Percentiles rank a stretch among this genome's conserved stretches.
Evolutionary conservation across 495 filamentous ascomycete species (phyloP).

Genomic region (Annulohypoxylon maeteangense): DNA sequence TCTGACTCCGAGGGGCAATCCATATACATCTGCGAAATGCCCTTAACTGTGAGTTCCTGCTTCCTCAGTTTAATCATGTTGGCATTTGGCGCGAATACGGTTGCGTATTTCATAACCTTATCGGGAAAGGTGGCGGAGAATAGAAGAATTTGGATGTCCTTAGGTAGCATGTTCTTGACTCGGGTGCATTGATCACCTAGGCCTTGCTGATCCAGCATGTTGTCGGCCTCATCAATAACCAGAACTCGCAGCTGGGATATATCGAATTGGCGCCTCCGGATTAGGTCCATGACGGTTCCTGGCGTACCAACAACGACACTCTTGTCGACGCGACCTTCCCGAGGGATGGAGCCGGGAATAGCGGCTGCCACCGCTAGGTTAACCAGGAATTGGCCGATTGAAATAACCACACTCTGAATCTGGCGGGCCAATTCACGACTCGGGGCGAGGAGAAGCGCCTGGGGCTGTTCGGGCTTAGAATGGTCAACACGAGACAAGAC

Average conservation of each 20-base stretch:
- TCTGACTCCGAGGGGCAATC: slow-evolving; percentile 82
- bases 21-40: slow-evolving; percentile 96
- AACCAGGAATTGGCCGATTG: slow-evolving; percentile 83
- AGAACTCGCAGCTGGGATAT: slow-evolving; percentile 74
- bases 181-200: slow-evolving; percentile 93
- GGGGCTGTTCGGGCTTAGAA: slow-evolving; percentile 70
- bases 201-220: slow-evolving; percentile 94
- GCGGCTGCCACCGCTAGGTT: slow-evolving; percentile 78
- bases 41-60: slow-evolving; percentile 93
- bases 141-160: slow-evolving; percentile 81
- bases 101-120: slow-evolving; percentile 81
- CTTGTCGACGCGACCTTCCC: slow-evolving; percentile 68
- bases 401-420: slow-evolving; percentile 82
- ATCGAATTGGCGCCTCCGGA: slow-evolving; percentile 76
- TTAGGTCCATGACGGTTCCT: slow-evolving; percentile 88
- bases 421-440: slow-evolving; percentile 96
- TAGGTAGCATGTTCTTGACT: slow-evolving; percentile 78
- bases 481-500: slow-evolving; percentile 87
- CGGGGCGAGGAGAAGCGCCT: slow-evolving; percentile 90
- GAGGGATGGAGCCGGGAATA: slow-evolving; percentile 77
- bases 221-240: slow-evolving; percentile 93
- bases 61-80: slow-evolving; percentile 89
- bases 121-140: slow-evolving; percentile 97
- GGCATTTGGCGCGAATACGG: slow-evolving; percentile 80
- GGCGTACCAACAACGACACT: slow-evolving; percentile 93